Percentiles rank a stretch among this genome's conserved stretches.
Conservation (phyloP, 768 basidiomycete species). For the Hygrocybe punicea region DNA sequence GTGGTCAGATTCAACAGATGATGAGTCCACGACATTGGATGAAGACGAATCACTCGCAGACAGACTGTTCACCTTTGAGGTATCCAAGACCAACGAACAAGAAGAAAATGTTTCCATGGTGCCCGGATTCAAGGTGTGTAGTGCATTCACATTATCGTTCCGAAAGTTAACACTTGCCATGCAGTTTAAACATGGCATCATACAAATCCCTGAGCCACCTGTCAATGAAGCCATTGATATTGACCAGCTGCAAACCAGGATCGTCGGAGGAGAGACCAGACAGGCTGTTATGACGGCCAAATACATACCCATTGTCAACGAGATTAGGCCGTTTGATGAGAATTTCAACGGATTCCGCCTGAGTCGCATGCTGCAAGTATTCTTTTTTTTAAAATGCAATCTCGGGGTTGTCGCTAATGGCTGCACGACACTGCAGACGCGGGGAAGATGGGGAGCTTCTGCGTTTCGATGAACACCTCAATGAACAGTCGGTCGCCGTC, state of each 20-base stretch:
- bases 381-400: no score
- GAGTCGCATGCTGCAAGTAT: slow-evolving; percentile 16
- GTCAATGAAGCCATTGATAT: slow-evolving; percentile 8
- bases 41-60: slow-evolving; percentile 41
- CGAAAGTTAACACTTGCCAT: neutral
- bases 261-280: slow-evolving; percentile 39
- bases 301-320: slow-evolving; percentile 14
- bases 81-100: slow-evolving; percentile 52
- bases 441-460: no score
- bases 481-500: no score
- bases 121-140: slow-evolving; percentile 45
- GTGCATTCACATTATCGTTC: slow-evolving; percentile 3
- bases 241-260: slow-evolving; percentile 19
- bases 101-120: slow-evolving; percentile 46
- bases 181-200: slow-evolving; percentile 15
- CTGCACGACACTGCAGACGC: no score
- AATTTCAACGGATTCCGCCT: slow-evolving; percentile 14
- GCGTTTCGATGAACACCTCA: no score
- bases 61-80: slow-evolving; percentile 51
- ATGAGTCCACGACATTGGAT: slow-evolving; percentile 20
- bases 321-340: neutral
- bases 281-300: slow-evolving; percentile 41
- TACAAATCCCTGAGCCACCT: slow-evolving; percentile 6
- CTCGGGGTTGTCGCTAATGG: no score
- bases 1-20: slow-evolving; percentile 36